Base-by-base conservation (phyloP, 1,284 basidiomycete species). In the Anthracocystis panici-leucophaei region DNA sequence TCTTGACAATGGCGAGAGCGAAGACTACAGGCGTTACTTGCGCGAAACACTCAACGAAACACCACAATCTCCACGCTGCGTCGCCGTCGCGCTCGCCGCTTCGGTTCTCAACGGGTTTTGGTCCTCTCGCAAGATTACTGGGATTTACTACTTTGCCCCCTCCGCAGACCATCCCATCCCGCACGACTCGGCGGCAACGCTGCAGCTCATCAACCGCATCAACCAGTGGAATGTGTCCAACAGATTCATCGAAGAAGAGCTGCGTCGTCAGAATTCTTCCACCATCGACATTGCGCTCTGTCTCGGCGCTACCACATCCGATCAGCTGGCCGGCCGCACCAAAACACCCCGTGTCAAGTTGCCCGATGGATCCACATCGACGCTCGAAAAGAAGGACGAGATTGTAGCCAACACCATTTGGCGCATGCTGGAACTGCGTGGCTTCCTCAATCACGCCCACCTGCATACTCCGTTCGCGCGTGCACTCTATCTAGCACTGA, bases 261-360 rank as follows among this genome's bases (percentile, higher is more conserved):
- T 99, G 77, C 90, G 96, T 84, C 89, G 95, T 85, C 97, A 99
- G 87, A 94, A 95, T 85, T 95, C 96, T 85, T 89, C 93, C 88
- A 98, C 95, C n/a, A 97, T 98, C 82, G 96, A 99, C 86, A 93
- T 99, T 78, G 92, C 93, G 41, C 88, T 99, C 41, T 98, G 96
- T 85, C 88, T 99, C 51, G 94, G 95, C 25, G 95, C 96, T 20
- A 94, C 96, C 18, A 77, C 76, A 0, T 77, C 77, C 12, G 77
- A 73, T n/a, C 73, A 68, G 50, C 69, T 80, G 2, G 83, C 82
- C 1, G 45, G 51, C 33, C 69, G 79, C 27, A 85, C 83, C 27
- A 77, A 81, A 42, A 82, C 76, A 18, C 60, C 78, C 1, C 65
- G 77, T 10, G 57, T 72, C 52, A 71, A 71, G 27, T 38, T 72